A percentile compares a stretch with the other conserved stretches of the same genome.
Conservation (phyloP, 2,329 filamentous ascomycete species). For the Fusarium sublunatum region DNA sequence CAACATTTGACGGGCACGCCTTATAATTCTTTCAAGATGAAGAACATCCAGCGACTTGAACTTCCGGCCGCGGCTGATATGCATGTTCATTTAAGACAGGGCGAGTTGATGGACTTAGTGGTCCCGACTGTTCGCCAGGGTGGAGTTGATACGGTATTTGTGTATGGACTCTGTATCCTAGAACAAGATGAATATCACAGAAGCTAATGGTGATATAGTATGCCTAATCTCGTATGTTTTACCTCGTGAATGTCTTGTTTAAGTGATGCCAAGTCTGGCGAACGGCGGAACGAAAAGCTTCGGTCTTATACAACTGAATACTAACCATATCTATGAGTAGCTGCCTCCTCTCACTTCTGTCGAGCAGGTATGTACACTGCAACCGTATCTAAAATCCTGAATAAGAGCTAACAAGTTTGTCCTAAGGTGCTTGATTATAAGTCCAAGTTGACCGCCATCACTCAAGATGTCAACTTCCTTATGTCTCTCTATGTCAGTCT, state of each 20-base stretch:
- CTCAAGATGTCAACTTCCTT: slow-evolving; percentile 73
- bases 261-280: not conserved
- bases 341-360: slow-evolving; percentile 38
- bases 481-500: slow-evolving; percentile 74
- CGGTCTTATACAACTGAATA: not conserved
- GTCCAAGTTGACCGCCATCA: slow-evolving; percentile 67
- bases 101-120: slow-evolving; percentile 69
- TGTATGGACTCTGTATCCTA: slow-evolving; percentile 52
- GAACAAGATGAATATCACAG: slow-evolving; percentile 21
- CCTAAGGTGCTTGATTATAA: slow-evolving; percentile 73
- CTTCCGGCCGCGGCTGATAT: slow-evolving; percentile 75
- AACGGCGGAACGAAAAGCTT: not conserved
- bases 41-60: slow-evolving; percentile 55
- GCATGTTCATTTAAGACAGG: slow-evolving; percentile 78
- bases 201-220: slow-evolving; percentile 48
- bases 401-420: not conserved
- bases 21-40: slow-evolving; percentile 23
- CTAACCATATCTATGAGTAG: slow-evolving; percentile 16
- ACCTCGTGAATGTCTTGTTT: slow-evolving; percentile 9
- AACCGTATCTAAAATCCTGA: too few relatives aligned
- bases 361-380: slow-evolving; percentile 24
- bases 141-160: slow-evolving; percentile 71
- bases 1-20: not conserved
- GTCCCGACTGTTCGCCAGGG: slow-evolving; percentile 65
- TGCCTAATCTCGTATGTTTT: slow-evolving; percentile 68